Evolutionary conservation across 2,329 filamentous ascomycete genomes (phyloP).

Genomic region (Balansia obtecta): DNA sequence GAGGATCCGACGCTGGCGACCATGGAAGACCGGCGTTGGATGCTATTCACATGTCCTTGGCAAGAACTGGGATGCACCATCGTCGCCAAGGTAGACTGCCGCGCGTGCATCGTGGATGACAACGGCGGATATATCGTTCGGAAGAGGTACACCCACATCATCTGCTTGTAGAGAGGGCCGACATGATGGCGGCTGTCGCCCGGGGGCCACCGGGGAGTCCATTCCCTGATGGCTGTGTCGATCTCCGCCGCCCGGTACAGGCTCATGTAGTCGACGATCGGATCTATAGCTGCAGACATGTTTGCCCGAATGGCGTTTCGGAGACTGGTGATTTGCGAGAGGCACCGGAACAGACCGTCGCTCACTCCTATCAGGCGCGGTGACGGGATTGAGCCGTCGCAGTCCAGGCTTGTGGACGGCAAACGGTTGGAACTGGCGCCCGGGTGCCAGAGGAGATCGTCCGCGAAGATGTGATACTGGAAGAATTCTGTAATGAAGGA

Average conservation of each 20-base stretch:
- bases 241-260: conserved; percentile 65
- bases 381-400: conserved; percentile 28
- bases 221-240: conserved; percentile 59
- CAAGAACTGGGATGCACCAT: conserved; percentile 13
- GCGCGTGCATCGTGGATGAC: conserved; percentile 19
- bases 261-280: conserved; percentile 59
- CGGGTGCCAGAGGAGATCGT: conserved; percentile 44
- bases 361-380: conserved; percentile 64
- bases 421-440: conserved; percentile 24
- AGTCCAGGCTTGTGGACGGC: conserved; percentile 31
- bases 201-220: conserved; percentile 52
- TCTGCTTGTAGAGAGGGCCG: conserved; percentile 49
- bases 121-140: conserved; percentile 47
- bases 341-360: conserved; percentile 68
- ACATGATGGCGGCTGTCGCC: conserved; percentile 46
- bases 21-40: conserved; percentile 23
- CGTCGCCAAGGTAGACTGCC: conserved; percentile 19
- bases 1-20: conserved; percentile 15
- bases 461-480: conserved; percentile 65
- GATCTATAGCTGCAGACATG: conserved; percentile 48
- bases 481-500: conserved; percentile 65
- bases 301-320: conserved; percentile 62
- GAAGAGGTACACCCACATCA: conserved; percentile 53
- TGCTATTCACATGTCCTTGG: conserved; percentile 9
- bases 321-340: conserved; percentile 67